phyloP scores from a whole-genome alignment of 495 filamentous ascomycete genomes.

The Saxophila tyrrhenica region DNA sequence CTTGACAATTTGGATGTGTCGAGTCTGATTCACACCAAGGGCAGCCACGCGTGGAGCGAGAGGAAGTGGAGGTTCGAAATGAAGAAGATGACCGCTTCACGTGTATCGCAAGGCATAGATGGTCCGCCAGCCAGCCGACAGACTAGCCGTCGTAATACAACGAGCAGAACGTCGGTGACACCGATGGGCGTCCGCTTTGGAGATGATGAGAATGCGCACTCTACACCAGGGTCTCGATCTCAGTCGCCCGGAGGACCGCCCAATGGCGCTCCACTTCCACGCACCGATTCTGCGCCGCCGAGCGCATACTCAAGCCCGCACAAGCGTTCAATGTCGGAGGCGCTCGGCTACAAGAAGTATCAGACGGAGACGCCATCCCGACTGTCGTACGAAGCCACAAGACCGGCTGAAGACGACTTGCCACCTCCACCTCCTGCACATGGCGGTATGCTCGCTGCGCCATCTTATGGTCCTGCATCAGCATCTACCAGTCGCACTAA shows the following conservation, averaged over 20 bases:
- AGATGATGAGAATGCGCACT: conserved; percentile 46
- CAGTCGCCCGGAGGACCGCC: conserved; percentile 20
- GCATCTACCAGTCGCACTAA: conserved; percentile 1
- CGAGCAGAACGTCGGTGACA: conserved; percentile 9
- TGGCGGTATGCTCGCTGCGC: conserved; percentile 22
- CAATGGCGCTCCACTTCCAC: conserved; percentile 27
- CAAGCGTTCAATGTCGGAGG: conserved; percentile 46
- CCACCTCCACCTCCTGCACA: conserved; percentile 32
- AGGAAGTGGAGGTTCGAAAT: conserved; percentile 80
- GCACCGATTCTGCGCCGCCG: conserved; percentile 33
- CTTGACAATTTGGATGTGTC: conserved; percentile 79
- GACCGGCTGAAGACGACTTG: conserved; percentile 20
- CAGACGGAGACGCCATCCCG: conserved; percentile 34
- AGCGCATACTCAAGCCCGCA: conserved; percentile 28
- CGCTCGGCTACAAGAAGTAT: conserved; percentile 37
- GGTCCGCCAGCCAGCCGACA: conserved; percentile 36
- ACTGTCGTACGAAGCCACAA: conserved; percentile 31
- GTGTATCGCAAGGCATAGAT: conserved; percentile 59
- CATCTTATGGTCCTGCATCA: conserved; percentile 12
- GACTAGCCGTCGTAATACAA: conserved; percentile 13
- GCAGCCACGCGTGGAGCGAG: conserved; percentile 71
- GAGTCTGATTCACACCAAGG: conserved; percentile 61
- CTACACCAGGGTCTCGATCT: conserved; percentile 34
- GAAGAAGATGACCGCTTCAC: conserved; percentile 78
- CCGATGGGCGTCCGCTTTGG: conserved; percentile 48